Percentiles rank a stretch among this genome's conserved stretches.
Evolutionary conservation across 306 rosid genomes (phyloP).

Genomic region (Canavalia ensiformis): DNA sequence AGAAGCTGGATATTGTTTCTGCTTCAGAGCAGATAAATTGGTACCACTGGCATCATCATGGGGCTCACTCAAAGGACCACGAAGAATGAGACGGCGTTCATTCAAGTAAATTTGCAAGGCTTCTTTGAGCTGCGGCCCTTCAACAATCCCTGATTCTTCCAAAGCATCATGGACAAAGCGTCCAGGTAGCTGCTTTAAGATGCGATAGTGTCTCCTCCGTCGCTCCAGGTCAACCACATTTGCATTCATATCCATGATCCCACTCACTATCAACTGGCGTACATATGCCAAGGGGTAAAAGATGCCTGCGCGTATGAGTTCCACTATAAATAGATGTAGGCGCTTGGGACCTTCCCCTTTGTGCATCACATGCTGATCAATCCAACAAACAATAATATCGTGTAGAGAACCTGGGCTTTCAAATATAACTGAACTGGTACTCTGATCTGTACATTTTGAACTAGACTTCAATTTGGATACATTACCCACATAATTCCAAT

Average conservation of each 20-base stretch:
- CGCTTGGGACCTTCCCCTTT: conserved; percentile 87
- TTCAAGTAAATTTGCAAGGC: conserved; percentile 71
- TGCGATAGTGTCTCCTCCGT: conserved; percentile 71
- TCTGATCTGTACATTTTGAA: conserved; percentile 52
- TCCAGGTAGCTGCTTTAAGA: conserved; percentile 83
- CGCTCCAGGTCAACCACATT: conserved; percentile 65
- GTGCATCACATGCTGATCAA: conserved; percentile 91
- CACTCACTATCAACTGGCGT: conserved; percentile 92
- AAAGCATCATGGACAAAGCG: conserved; percentile 64
- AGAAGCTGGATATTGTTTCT: conserved; percentile 48
- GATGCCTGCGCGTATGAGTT: conserved; percentile 81
- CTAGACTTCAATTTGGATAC: conserved; percentile 52
- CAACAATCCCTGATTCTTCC: conserved; percentile 74
- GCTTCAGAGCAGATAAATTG: conserved; percentile 56
- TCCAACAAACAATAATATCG: conserved; percentile 94
- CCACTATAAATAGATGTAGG: conserved; percentile 78
- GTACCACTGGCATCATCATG: conserved; percentile 48
- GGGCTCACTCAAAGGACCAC: conserved; percentile 55
- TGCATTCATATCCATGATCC: conserved; percentile 79
- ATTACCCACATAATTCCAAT: conserved; percentile 50
- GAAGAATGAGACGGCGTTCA: conserved; percentile 83
- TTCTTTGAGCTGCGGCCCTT: conserved; percentile 69
- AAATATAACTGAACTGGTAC: conserved; percentile 55
- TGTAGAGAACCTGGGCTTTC: conserved; percentile 97
- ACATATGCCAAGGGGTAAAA: conserved; percentile 91